Conservation (phyloP, 2,329 filamentous ascomycete genomes). For the Sclerotinia subarctica region DNA sequence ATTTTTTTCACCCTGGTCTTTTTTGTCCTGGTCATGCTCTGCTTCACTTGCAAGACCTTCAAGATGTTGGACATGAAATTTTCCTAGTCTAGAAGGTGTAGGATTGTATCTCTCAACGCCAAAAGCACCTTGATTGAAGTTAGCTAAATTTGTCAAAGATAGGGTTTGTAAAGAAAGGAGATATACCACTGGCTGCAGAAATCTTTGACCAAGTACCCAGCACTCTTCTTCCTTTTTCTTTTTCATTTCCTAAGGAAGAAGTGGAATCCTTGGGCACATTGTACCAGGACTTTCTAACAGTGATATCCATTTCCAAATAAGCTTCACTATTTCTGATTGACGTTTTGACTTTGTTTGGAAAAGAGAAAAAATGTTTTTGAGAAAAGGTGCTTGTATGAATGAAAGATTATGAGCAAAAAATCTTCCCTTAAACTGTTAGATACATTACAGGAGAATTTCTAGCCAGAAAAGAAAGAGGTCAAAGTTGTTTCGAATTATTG, state of each 20-base stretch:
- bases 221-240: not conserved
- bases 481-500: not conserved
- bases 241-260: too few relatives aligned
- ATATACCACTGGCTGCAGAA: not conserved
- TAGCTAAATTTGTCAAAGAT: not conserved
- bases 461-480: not conserved
- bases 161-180: too few relatives aligned
- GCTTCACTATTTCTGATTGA: not conserved
- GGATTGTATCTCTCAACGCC: not conserved
- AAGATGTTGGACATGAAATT: not conserved
- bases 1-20: not conserved
- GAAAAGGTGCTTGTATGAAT: not conserved
- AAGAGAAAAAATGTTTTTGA: not conserved
- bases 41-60: not conserved
- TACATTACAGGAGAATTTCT: not conserved
- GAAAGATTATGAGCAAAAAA: not conserved
- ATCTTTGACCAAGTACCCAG: not conserved
- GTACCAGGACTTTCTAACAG: not conserved
- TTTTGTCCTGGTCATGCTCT: not conserved
- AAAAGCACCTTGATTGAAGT: not conserved
- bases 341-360: not conserved
- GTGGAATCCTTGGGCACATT: not conserved
- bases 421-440: not conserved
- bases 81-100: not conserved
- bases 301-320: conserved; percentile 6